Evolutionary conservation across 495 filamentous ascomycete species (phyloP).

Genomic region (Astrothelium macrocarpum): DNA sequence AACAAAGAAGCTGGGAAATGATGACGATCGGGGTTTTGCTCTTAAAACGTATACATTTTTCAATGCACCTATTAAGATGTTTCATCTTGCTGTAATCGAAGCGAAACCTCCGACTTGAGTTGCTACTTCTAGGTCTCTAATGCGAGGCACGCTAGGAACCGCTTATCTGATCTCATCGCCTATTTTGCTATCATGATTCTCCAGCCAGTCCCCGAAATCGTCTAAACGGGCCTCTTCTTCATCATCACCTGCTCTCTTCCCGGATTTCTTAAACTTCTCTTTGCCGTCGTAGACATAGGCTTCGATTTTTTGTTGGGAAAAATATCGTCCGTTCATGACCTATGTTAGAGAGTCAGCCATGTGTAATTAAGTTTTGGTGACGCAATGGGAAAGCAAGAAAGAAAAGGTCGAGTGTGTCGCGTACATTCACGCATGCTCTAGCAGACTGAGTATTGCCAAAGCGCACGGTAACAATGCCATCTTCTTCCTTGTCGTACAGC

Average conservation of each 20-base stretch:
- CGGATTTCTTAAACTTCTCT: conserved; percentile 67
- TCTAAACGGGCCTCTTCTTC: conserved; percentile 24
- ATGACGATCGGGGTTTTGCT: too few relatives aligned
- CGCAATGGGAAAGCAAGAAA: not conserved
- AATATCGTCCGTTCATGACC: conserved; percentile 73
- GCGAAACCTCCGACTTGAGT: too few relatives aligned
- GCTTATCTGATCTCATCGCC: conserved; percentile 1
- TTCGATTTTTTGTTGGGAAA: conserved; percentile 61
- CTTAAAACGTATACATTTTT: too few relatives aligned
- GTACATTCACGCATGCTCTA: conserved; percentile 56
- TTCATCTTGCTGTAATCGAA: too few relatives aligned
- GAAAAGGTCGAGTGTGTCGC: conserved; percentile 6
- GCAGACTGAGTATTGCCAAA: conserved; percentile 64
- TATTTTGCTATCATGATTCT: not conserved
- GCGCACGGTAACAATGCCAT: conserved; percentile 75
- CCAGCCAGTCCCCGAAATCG: not conserved
- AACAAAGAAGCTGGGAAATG: too few relatives aligned
- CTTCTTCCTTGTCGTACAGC: conserved; percentile 78
- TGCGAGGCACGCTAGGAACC: not conserved
- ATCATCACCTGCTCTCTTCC: conserved; percentile 34
- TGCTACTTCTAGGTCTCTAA: not conserved
- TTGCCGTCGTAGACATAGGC: conserved; percentile 67
- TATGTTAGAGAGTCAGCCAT: conserved; percentile 16
- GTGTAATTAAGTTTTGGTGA: too few relatives aligned
- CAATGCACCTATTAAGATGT: too few relatives aligned